These are phyloP conservation scores for Brassica carinata DNA, from an alignment of 345 rosid species.

Conservation along the genomic window DNA sequence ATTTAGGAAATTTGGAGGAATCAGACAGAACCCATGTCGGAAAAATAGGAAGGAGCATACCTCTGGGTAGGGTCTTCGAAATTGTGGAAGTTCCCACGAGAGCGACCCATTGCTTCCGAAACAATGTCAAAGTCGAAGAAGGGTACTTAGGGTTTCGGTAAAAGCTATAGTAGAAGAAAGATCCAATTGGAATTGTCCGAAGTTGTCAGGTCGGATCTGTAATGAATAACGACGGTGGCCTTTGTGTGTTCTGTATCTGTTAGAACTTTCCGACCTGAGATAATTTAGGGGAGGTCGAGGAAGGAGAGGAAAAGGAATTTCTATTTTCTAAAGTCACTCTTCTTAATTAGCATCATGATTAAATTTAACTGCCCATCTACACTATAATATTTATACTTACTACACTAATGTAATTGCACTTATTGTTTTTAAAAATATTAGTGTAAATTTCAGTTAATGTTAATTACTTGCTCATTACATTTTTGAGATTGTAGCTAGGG, in stretches of 20 bases:
- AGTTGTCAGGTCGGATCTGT: conserved; percentile 16
- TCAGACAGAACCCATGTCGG: background rate
- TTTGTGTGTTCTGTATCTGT: background rate
- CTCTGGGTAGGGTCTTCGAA: conserved; percentile 96
- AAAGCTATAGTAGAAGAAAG: background rate
- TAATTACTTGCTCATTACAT: no score
- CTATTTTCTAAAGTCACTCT: background rate
- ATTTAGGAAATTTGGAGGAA: background rate
- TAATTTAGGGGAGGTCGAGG: background rate
- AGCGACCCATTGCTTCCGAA: conserved; percentile 72
- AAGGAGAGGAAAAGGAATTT: background rate
- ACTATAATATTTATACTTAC: no score
- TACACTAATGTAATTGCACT: no score
- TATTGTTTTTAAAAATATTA: no score
- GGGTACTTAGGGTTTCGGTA: conserved; percentile 13
- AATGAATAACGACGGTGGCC: background rate
- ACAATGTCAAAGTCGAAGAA: conserved; percentile 4
- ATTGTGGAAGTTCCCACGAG: conserved; percentile 89
- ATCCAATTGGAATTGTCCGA: conserved; percentile 18
- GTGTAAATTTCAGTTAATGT: no score
- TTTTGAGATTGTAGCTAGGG: no score
- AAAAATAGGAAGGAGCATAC: conserved; percentile 39
- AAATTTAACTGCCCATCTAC: background rate
- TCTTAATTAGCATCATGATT: background rate
- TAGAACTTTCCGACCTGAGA: conserved; percentile 22